These are phyloP conservation scores for Echinosophora koreensis DNA, from an alignment of 306 rosid species.

Conservation along the genomic window DNA sequence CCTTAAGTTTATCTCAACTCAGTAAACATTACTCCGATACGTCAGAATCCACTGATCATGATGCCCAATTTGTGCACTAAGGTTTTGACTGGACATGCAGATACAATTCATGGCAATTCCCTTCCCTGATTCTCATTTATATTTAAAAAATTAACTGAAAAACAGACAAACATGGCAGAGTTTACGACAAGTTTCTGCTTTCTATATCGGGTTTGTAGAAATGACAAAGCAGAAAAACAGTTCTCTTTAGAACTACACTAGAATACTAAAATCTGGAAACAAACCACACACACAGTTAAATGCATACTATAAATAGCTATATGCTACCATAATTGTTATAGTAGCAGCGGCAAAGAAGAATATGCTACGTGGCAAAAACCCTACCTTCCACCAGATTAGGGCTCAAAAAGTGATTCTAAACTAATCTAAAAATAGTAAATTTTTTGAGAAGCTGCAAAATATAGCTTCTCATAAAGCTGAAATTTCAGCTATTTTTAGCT, in stretches of 20 bases:
- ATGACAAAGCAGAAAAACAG: background rate
- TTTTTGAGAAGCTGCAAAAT: no score
- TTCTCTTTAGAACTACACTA: background rate
- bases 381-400: background rate
- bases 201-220: background rate
- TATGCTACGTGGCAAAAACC: background rate
- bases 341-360: conserved; percentile 2
- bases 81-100: background rate
- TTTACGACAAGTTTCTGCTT: background rate
- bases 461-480: no score
- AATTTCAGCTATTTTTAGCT: no score
- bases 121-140: background rate
- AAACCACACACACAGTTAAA: background rate
- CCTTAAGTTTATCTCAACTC: background rate
- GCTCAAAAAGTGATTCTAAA: no score
- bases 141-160: background rate
- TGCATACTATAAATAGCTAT: background rate
- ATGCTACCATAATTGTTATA: background rate
- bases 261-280: background rate
- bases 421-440: no score
- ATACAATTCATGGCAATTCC: background rate
- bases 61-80: background rate
- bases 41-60: background rate
- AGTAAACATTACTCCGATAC: background rate
- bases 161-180: background rate